phyloP scores from a whole-genome alignment of 805 yeast genomes.

The Candida andamanensis region DNA sequence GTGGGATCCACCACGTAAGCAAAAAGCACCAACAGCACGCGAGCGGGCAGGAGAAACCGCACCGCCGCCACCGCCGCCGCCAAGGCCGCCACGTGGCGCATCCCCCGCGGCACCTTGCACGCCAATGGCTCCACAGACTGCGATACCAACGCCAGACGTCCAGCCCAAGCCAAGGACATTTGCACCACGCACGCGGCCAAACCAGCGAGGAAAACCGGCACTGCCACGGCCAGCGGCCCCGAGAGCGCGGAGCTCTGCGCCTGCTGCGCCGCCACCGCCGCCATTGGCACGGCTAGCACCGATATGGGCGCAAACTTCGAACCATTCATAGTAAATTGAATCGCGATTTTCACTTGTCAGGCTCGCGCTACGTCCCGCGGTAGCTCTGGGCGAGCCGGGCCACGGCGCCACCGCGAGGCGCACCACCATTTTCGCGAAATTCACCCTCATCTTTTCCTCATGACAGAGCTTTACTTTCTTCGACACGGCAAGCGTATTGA shows the following conservation, averaged over 20 bases:
- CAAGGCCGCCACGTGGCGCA: no score
- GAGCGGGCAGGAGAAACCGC: no score
- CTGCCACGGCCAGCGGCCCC: neutral
- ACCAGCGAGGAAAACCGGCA: neutral
- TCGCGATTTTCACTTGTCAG: no score
- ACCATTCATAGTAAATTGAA: neutral
- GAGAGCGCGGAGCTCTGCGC: no score
- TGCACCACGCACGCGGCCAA: neutral
- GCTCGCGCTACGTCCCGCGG: no score
- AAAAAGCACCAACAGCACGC: no score
- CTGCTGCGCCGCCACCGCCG: neutral
- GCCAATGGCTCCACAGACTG: neutral
- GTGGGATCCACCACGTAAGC: no score
- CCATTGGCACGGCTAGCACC: slow-evolving; percentile 1
- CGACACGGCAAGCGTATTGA: slow-evolving; percentile 42
- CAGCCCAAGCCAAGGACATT: neutral
- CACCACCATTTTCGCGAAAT: slow-evolving; percentile 1
- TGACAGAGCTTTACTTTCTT: slow-evolving; percentile 39
- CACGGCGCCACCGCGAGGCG: neutral
- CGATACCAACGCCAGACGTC: neutral
- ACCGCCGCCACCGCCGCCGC: no score
- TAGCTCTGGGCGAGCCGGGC: neutral
- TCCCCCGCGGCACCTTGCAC: no score
- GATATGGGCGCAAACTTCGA: neutral
- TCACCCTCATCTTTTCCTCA: slow-evolving; percentile 7